Evolutionary conservation across 345 rosid species (phyloP), one percentile per base, ranked within the genome.

Genomic region (Kandelia obovata): DNA sequence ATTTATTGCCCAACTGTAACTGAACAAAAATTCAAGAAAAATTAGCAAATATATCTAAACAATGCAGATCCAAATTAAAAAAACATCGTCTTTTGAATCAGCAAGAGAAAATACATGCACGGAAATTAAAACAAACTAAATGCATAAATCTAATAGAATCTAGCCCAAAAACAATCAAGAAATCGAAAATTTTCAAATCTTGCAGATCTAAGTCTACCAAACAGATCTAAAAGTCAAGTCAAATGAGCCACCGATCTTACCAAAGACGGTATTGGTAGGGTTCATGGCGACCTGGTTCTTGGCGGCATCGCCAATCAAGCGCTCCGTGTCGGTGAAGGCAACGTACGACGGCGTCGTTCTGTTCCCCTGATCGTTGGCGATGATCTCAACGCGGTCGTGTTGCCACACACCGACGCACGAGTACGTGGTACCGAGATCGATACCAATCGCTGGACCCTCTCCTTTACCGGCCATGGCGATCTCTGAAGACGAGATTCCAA

Each of bases 201-300:
- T 35, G 23, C 2, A 8, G 5, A 2, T 5, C 16, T 26, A 62
- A 43, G n/a, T 3, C 23, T 19, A 58, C 6, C n/a, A 58, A 62
- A 13, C 19, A 17, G 0, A 7, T 51, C 32, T 20, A 26, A 26
- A 58, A 31, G 23, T 5, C 34, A 35, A 58, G 20, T 51, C 25
- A 34, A 51, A 20, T 53, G 59, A 63, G 8, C 3, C 2, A 23
- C 23, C 23, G 30, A 21, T 37, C 74, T 13, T 58, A 80, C 80
- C 80, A 25, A 80, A 80, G 46, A 80, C 83, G 27, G 83, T 80
- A 69, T 80, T 77, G 35, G 4, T 76, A 0, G 83, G 74, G 57
- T 80, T 80, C 83, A 76, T 80, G 25, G 83, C 80, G 7, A 80
- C 83, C 73, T 80, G 83, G 32, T 80, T 80, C 76, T 80, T 80